Evolutionary conservation across 306 rosid species (phyloP).

Genomic region (Begonia masoniana): DNA sequence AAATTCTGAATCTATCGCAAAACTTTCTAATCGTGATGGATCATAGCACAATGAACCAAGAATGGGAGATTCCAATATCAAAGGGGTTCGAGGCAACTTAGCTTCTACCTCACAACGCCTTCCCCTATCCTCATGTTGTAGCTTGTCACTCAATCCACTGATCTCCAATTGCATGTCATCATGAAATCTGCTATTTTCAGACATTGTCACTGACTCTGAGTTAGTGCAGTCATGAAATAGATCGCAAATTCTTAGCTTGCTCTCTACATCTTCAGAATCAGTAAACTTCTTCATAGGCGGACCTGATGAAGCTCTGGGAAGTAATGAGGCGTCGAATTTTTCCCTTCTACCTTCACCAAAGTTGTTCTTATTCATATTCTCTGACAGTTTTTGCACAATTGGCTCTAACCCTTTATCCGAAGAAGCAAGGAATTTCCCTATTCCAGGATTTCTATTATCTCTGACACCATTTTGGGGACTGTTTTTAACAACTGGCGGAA

Average conservation of each 20-base stretch:
- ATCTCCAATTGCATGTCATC: conserved; percentile 19
- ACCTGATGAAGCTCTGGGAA: conserved; percentile 29
- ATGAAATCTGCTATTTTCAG: conserved; percentile 16
- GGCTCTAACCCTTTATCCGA: conserved; percentile 47
- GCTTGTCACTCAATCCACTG: conserved; percentile 9
- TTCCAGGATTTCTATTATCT: conserved; percentile 37
- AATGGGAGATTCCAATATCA: conserved; percentile 29
- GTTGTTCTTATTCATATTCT: conserved; percentile 36
- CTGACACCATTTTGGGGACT: conserved; percentile 39
- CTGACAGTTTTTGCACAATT: conserved; percentile 59
- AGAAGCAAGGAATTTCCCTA: conserved; percentile 25
- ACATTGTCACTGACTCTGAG: conserved; percentile 29
- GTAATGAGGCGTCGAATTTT: conserved; percentile 43
- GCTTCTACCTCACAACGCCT: conserved; percentile 12
- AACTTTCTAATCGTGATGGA: conserved; percentile 41
- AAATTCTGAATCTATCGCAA: conserved; percentile 41
- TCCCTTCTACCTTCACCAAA: conserved; percentile 48
- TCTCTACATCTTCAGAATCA: conserved; percentile 53
- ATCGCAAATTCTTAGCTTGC: conserved; percentile 31
- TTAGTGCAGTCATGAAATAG: conserved; percentile 34
- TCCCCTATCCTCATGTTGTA: too few relatives aligned
- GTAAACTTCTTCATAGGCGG: conserved; percentile 43
- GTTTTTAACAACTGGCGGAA: conserved; percentile 68
- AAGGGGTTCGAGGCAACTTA: conserved; percentile 28
- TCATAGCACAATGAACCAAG: conserved; percentile 64